phyloP scores from a whole-genome alignment of 1,284 basidiomycete genomes.

The Exsudoporus floridanus region DNA sequence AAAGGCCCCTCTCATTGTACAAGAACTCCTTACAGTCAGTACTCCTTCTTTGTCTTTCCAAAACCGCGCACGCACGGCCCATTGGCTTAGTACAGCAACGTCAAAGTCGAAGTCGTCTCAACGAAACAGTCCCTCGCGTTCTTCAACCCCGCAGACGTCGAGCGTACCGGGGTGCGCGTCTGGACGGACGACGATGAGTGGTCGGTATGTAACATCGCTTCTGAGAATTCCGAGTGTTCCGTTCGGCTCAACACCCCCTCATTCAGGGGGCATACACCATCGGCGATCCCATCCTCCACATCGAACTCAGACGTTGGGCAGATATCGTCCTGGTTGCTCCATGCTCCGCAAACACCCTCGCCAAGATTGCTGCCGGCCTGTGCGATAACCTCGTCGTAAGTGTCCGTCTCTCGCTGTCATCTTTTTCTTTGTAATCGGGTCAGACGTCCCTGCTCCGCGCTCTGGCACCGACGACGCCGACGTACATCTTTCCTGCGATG shows the following conservation, averaged over 20 bases:
- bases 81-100: constrained; percentile 59
- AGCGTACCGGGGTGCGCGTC: constrained; percentile 57
- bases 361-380: constrained; percentile 85
- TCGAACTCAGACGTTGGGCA: constrained; percentile 95
- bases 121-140: constrained; percentile 81
- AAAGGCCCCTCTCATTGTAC: constrained; percentile 88
- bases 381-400: constrained; percentile 90
- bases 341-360: constrained; percentile 92
- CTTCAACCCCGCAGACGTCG: constrained; percentile 60
- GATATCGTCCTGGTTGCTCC: constrained; percentile 94
- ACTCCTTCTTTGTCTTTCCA: neutral
- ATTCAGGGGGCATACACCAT: constrained; percentile 59
- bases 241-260: neutral
- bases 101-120: constrained; percentile 83
- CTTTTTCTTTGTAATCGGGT: neutral
- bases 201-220: constrained; percentile 40
- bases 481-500: constrained; percentile 95
- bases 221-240: neutral
- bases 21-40: constrained; percentile 70
- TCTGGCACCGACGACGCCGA: constrained; percentile 76
- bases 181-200: constrained; percentile 96
- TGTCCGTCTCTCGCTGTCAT: constrained; percentile 2
- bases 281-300: constrained; percentile 93
- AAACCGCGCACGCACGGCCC: neutral
- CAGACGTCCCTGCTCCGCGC: constrained; percentile 92